Evolutionary conservation across 208 protist species (phyloP), one percentile per base, ranked within the genome.

Genomic region (Porcisia hertigi): DNA sequence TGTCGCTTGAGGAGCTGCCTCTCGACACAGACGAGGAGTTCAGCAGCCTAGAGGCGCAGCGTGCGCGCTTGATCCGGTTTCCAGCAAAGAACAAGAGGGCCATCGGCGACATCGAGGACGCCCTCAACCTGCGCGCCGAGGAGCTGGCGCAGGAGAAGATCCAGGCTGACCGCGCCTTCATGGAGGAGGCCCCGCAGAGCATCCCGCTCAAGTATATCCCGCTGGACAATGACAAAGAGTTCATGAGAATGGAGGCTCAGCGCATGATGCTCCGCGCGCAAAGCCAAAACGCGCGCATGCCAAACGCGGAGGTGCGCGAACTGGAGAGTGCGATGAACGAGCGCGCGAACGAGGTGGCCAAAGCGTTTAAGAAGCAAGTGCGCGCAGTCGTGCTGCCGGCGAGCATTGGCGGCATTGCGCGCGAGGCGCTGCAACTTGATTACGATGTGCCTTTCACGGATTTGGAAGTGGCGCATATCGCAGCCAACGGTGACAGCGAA

Each of bases 111-210:
- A 57, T 86, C 43, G 86, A 93, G 77, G 79, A 86, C 30, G 85
- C 81, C 0, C 88, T 96, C 25, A 93, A 93, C 73, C 67, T 75
- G 30, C 88, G 90, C 65, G 88, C 86, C 11, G 81, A 89, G 72
- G 88, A 94, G 75, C 75, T 96, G n/a, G 92, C 89, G 57, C 85
- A 85, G 72, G 84, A 92, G 75, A 84, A 90, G 64, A 91, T 90
- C 41, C 79, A 90, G 80, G 75, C 76, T 20, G 89, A 94, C 66
- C 87, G 88, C 57, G 87, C 76, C 54, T 94, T 94, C 81, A 71
- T 94, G 60, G 89, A 93, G 54, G 79, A 87, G 41, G 83, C 92
- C 63, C 92, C 90, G 62, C 82, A 91, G 74, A 75, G 75, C 57
- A 81, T 92, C 55, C 87, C 77, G 14, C 53, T 93, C 49, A 84